Conservation (phyloP, 441 rosid species). For the Pelargonium cotyledonis region DNA sequence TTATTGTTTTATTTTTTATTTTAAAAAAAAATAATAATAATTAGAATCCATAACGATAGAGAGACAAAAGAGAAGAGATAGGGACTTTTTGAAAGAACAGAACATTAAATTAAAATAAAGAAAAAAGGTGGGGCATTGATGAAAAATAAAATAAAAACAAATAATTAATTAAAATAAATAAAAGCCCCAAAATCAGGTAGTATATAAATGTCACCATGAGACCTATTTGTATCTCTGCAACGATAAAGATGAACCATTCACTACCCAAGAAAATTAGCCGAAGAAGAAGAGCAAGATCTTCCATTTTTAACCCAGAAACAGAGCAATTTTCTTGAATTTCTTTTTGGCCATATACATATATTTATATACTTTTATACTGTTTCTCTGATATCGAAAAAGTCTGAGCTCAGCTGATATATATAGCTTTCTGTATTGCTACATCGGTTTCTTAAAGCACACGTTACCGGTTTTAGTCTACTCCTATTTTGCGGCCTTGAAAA, state of each 20-base stretch:
- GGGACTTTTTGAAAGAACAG: neutral
- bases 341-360: too few relatives aligned
- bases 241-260: too few relatives aligned
- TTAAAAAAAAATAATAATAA: too few relatives aligned
- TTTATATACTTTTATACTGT: too few relatives aligned
- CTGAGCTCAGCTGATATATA: too few relatives aligned
- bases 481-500: neutral
- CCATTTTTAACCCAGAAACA: neutral
- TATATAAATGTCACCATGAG: neutral
- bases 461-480: neutral
- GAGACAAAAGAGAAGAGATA: neutral
- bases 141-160: too few relatives aligned
- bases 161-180: too few relatives aligned
- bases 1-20: too few relatives aligned
- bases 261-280: too few relatives aligned
- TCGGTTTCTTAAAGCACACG: neutral
- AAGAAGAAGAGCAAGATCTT: neutral
- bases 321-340: neutral
- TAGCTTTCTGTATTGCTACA: too few relatives aligned
- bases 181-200: neutral
- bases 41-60: neutral
- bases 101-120: neutral
- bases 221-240: neutral
- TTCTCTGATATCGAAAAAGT: neutral
- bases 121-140: too few relatives aligned